Conservation (phyloP, 805 yeast genomes). For the Saturnispora dispora region DNA sequence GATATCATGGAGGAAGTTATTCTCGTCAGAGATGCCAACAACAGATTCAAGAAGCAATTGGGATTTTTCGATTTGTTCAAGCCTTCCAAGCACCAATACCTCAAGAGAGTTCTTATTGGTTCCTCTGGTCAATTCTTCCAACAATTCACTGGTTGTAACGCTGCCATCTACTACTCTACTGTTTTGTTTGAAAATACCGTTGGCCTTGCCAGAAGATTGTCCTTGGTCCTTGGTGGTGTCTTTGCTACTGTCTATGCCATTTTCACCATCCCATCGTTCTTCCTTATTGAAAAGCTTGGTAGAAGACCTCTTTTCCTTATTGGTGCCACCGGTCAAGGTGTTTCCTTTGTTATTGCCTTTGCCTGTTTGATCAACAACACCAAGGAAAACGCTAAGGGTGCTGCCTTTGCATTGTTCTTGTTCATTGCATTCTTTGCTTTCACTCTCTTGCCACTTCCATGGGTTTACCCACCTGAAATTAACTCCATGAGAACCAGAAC, state of each 20-base stretch:
- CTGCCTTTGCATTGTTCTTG: constrained; percentile 57
- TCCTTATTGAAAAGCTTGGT: constrained; percentile 53
- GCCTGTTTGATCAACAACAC: constrained; percentile 36
- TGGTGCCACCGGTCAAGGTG: constrained; percentile 44
- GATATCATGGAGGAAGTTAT: constrained; percentile 20
- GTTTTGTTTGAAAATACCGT: constrained; percentile 45
- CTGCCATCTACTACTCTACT: constrained; percentile 58
- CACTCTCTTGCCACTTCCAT: constrained; percentile 34
- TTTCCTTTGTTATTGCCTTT: constrained; percentile 40
- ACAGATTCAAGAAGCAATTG: constrained; percentile 25
- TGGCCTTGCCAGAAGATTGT: constrained; percentile 39
- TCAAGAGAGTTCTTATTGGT: constrained; percentile 53
- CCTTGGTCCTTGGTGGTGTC: constrained; percentile 58
- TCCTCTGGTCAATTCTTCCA: constrained; percentile 61
- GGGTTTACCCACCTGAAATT: constrained; percentile 64
- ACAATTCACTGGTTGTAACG: constrained; percentile 65
- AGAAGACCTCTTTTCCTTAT: constrained; percentile 45
- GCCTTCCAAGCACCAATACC: constrained; percentile 46
- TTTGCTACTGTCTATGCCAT: constrained; percentile 54
- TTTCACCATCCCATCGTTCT: constrained; percentile 53
- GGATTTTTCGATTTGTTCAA: constrained; percentile 36
- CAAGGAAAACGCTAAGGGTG: constrained; percentile 45
- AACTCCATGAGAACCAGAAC: constrained; percentile 63
- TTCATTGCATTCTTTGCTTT: constrained; percentile 49
- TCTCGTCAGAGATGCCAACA: constrained; percentile 28